Evolutionary conservation across 306 rosid species (phyloP).

Genomic region (Albizia julibrissin): DNA sequence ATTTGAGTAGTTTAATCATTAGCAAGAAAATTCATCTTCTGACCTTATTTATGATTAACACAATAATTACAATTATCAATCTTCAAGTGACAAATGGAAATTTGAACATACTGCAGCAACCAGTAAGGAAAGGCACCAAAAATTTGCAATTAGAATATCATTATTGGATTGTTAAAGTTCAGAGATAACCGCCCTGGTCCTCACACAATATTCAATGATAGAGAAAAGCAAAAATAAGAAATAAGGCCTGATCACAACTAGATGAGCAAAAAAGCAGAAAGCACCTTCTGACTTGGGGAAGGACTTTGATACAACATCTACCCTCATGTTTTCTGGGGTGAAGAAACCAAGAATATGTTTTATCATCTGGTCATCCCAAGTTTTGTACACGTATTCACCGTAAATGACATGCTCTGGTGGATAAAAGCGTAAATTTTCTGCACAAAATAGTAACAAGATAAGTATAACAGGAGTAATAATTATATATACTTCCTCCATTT

Average conservation of each 20-base stretch:
- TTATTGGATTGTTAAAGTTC: slow-evolving; percentile 13
- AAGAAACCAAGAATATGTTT: slow-evolving; percentile 74
- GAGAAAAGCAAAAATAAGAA: neutral
- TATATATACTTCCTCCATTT: neutral
- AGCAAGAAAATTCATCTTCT: slow-evolving; percentile 29
- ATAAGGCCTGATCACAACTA: neutral
- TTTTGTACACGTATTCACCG: slow-evolving; percentile 77
- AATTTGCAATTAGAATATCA: slow-evolving; percentile 1
- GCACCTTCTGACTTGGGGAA: slow-evolving; percentile 61
- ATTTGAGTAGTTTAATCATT: slow-evolving; percentile 31
- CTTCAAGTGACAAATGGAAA: slow-evolving; percentile 22
- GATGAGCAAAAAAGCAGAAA: slow-evolving; percentile 25
- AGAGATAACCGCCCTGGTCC: slow-evolving; percentile 5
- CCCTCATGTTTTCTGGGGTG: slow-evolving; percentile 90
- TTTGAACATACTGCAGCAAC: slow-evolving; percentile 3
- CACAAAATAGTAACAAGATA: slow-evolving; percentile 36
- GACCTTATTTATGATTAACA: slow-evolving; percentile 8
- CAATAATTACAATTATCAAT: slow-evolving; percentile 17
- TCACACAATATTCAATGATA: slow-evolving; percentile 22
- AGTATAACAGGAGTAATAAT: slow-evolving; percentile 15
- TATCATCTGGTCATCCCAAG: slow-evolving; percentile 80
- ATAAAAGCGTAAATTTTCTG: slow-evolving; percentile 73
- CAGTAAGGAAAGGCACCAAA: slow-evolving; percentile 6
- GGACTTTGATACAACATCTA: slow-evolving; percentile 79
- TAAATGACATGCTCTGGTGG: slow-evolving; percentile 85